Conservation (phyloP, 2,329 filamentous ascomycete genomes). For the Pseudopyrenochaeta lycopersici region DNA sequence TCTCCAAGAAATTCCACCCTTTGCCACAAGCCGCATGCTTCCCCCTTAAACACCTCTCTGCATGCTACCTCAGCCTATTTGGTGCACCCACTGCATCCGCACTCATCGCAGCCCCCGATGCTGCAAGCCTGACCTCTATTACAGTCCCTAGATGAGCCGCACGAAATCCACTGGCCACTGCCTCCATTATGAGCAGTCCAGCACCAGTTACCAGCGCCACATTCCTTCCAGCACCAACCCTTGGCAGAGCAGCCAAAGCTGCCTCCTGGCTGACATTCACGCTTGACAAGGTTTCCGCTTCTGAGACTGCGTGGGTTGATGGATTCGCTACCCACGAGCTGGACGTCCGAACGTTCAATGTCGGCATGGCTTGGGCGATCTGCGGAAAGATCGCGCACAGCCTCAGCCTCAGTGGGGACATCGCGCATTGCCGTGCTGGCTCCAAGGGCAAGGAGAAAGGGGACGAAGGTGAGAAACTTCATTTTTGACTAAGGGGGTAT, state of each 20-base stretch:
- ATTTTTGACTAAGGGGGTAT: slow-evolving; percentile 1
- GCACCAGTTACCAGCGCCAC: slow-evolving; percentile 8
- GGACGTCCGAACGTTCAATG: slow-evolving; percentile 5
- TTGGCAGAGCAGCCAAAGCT: slow-evolving; percentile 9
- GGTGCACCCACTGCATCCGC: slow-evolving; percentile 9
- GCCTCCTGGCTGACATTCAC: slow-evolving; percentile 3
- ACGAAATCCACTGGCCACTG: slow-evolving; percentile 10
- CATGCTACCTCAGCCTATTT: slow-evolving; percentile 4
- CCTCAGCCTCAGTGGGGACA: slow-evolving; percentile 2
- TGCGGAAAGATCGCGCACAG: slow-evolving; percentile 5
- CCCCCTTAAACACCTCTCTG: too few relatives aligned
- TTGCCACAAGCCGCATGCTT: background rate
- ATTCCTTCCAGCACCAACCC: slow-evolving; percentile 10
- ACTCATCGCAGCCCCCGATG: slow-evolving; percentile 4
- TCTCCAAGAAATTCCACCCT: too few relatives aligned
- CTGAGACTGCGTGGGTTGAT: slow-evolving; percentile 4
- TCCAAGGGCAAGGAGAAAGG: slow-evolving; percentile 6
- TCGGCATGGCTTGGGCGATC: slow-evolving; percentile 6
- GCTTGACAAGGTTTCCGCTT: slow-evolving; percentile 8
- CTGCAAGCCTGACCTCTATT: slow-evolving; percentile 5
- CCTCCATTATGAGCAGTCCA: slow-evolving; percentile 8
- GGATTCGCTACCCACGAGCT: slow-evolving; percentile 1
- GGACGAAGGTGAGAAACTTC: slow-evolving; percentile 7
- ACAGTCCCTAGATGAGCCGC: background rate
- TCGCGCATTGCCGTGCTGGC: background rate